These are phyloP conservation scores for Raddia guianensis DNA, from an alignment of 176 grass and related monocot genomes.

Conservation along the genomic window DNA sequence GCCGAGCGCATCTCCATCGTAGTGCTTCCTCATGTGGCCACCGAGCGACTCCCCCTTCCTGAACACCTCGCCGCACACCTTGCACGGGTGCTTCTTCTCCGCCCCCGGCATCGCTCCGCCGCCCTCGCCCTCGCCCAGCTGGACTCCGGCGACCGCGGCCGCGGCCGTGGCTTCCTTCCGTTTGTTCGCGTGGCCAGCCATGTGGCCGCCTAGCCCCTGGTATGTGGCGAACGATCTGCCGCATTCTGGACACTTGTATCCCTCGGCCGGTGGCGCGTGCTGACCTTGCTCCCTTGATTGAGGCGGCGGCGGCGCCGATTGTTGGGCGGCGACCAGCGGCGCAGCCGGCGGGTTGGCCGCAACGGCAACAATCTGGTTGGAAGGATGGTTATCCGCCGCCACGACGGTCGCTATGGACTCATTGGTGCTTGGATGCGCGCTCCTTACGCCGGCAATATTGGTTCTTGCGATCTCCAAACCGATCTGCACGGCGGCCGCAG, in stretches of 20 bases:
- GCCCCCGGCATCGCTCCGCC: not conserved
- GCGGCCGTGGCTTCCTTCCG: not conserved
- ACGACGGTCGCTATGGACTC: not conserved
- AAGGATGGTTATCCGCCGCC: not conserved
- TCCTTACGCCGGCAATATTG: not conserved
- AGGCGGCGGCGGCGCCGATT: not conserved
- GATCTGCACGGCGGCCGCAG: slow-evolving; percentile 25
- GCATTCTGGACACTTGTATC: slow-evolving; percentile 33
- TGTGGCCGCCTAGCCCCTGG: slow-evolving; percentile 51
- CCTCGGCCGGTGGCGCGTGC: not conserved
- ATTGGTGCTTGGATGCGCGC: not conserved
- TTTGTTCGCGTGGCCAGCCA: slow-evolving; percentile 43
- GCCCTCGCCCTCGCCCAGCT: not conserved
- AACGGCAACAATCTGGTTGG: not conserved
- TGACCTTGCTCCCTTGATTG: not conserved
- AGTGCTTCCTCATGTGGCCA: slow-evolving; percentile 56
- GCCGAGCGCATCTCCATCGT: not conserved
- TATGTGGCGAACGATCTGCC: slow-evolving; percentile 11
- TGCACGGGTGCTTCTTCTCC: slow-evolving; percentile 23
- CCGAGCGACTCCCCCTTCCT: slow-evolving; percentile 34
- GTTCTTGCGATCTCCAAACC: not conserved
- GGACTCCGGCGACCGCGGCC: slow-evolving; percentile 11
- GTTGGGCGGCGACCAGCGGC: not conserved
- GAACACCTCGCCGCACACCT: slow-evolving; percentile 15
- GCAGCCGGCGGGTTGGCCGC: too few relatives aligned